These are phyloP conservation scores for Cryptosporidium sp. DNA, from an alignment of 169 alveolate species.

Conservation along the genomic window DNA sequence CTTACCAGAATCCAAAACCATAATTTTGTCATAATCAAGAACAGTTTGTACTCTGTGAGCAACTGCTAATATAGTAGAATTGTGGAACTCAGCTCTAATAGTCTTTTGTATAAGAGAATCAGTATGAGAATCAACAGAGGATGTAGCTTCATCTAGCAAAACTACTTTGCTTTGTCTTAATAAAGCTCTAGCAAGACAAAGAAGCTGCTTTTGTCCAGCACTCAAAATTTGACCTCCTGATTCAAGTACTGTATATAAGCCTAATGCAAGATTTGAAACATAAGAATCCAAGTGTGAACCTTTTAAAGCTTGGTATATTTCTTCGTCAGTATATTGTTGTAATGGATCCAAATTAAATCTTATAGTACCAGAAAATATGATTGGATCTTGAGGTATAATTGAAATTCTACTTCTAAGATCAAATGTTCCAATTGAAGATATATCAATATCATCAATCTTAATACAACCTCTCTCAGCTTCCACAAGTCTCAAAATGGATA, in stretches of 20 bases:
- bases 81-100: constrained; percentile 78
- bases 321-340: constrained; percentile 75
- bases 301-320: constrained; percentile 75
- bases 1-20: constrained; percentile 87
- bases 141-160: constrained; percentile 88
- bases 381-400: constrained; percentile 88
- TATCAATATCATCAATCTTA: constrained; percentile 80
- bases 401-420: constrained; percentile 80
- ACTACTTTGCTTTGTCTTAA: constrained; percentile 84
- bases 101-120: constrained; percentile 82
- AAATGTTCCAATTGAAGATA: constrained; percentile 75
- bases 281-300: constrained; percentile 49
- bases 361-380: constrained; percentile 84
- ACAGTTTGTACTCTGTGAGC: constrained; percentile 90
- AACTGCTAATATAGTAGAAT: constrained; percentile 83
- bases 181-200: constrained; percentile 89
- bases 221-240: constrained; percentile 84
- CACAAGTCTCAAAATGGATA: constrained; percentile 83
- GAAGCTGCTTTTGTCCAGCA: constrained; percentile 88
- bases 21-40: constrained; percentile 83
- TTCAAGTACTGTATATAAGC: constrained; percentile 79
- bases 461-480: constrained; percentile 81
- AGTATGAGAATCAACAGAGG: constrained; percentile 85
- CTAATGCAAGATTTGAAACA: constrained; percentile 71
- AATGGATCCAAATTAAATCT: constrained; percentile 86